Evolutionary conservation across 2,329 filamentous ascomycete genomes (phyloP).

Genomic region (Fusarium ambrosium): DNA sequence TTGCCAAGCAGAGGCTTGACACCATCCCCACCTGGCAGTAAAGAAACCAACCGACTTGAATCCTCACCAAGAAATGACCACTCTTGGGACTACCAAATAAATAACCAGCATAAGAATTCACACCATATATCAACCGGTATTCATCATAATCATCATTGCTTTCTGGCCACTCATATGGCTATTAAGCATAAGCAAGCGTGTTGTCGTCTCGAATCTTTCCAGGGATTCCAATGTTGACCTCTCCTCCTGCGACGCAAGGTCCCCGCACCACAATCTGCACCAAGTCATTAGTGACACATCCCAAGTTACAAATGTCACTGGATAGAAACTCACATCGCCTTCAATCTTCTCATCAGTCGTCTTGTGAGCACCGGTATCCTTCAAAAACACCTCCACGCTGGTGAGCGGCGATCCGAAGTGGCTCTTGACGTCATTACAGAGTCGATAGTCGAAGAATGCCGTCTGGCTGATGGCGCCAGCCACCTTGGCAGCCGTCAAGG

Average conservation of each 20-base stretch:
- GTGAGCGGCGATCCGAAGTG: constrained; percentile 90
- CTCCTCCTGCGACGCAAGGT: constrained; percentile 78
- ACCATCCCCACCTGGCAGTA: neutral
- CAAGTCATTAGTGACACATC: constrained; percentile 33
- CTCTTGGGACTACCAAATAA: neutral
- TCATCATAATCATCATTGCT: neutral
- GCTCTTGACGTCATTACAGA: constrained; percentile 54
- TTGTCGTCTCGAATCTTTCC: constrained; percentile 79
- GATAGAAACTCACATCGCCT: constrained; percentile 70
- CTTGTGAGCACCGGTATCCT: constrained; percentile 70
- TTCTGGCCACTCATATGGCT: neutral
- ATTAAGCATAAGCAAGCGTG: constrained; percentile 72
- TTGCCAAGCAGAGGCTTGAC: neutral
- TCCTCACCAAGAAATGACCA: neutral
- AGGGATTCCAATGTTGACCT: constrained; percentile 72
- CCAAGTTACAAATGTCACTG: neutral
- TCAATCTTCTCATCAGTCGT: constrained; percentile 72
- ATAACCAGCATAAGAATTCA: neutral
- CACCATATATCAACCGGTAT: neutral
- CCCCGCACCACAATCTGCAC: constrained; percentile 77
- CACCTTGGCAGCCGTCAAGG: constrained; percentile 84
- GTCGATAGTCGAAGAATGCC: constrained; percentile 87
- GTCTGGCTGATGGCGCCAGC: constrained; percentile 92
- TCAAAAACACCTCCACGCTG: constrained; percentile 82
- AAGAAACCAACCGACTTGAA: neutral